phyloP scores from a whole-genome alignment of 257 asterid genomes.

The Solanum okadae region DNA sequence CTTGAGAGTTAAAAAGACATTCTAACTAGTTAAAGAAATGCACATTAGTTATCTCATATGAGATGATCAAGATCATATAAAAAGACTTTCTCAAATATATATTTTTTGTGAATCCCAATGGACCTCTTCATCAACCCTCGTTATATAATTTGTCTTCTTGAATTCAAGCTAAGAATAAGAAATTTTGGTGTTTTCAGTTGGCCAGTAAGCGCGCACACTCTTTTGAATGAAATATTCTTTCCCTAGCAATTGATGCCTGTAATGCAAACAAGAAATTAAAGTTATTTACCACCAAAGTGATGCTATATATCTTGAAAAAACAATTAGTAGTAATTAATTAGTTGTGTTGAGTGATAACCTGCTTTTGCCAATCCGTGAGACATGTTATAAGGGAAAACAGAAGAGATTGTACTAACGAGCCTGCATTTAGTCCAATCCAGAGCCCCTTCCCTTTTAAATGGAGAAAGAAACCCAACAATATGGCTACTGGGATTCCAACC shows the following conservation, averaged over 20 bases:
- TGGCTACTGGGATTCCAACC: slow-evolving; percentile 40
- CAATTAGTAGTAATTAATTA: not conserved
- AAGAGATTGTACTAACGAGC: slow-evolving; percentile 30
- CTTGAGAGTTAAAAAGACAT: not conserved
- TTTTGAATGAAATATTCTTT: slow-evolving; percentile 11
- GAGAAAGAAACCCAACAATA: slow-evolving; percentile 30
- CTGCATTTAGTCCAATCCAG: slow-evolving; percentile 50
- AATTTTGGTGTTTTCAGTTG: not conserved
- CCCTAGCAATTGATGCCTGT: slow-evolving; percentile 26
- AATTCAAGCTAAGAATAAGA: not conserved
- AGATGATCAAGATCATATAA: not conserved
- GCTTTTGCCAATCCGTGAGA: slow-evolving; percentile 42
- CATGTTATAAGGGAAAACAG: slow-evolving; percentile 30
- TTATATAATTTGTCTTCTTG: not conserved
- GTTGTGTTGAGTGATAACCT: slow-evolving; percentile 16
- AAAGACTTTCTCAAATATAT: not conserved
- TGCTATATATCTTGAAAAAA: not conserved
- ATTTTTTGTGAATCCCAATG: not conserved
- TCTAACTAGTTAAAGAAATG: not conserved
- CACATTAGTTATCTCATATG: not conserved
- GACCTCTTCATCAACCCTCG: not conserved
- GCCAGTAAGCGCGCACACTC: not conserved
- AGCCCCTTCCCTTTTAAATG: slow-evolving; percentile 42
- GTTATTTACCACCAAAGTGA: not conserved
- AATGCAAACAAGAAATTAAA: not conserved